A percentile compares a stretch with the other conserved stretches of the same genome.
These are phyloP conservation scores for Stephania japonica DNA, from an alignment of 164 flowering plant genomes.

Conservation along the genomic window DNA sequence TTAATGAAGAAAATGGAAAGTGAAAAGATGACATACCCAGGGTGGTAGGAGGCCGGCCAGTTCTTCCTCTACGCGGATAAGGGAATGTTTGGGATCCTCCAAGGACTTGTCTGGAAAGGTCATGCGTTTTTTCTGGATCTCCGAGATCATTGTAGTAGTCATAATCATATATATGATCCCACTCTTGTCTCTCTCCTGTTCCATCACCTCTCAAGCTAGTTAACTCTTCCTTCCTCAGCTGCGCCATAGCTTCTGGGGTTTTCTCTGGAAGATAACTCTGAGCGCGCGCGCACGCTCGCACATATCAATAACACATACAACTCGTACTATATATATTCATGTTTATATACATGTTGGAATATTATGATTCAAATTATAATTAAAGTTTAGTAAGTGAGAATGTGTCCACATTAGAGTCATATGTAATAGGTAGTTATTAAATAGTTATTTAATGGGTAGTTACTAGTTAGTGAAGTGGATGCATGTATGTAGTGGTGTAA, in stretches of 20 bases:
- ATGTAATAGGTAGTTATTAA: no score
- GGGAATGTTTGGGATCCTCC: slow-evolving; percentile 74
- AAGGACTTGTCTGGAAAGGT: slow-evolving; percentile 49
- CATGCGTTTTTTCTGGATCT: slow-evolving; percentile 47
- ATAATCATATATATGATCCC: slow-evolving; percentile 86
- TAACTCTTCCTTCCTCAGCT: slow-evolving; percentile 61
- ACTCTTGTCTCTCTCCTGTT: slow-evolving; percentile 53
- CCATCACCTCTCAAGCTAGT: slow-evolving; percentile 63
- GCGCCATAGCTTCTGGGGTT: slow-evolving; percentile 49
- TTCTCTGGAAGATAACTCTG: slow-evolving; percentile 70
- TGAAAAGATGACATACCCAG: slow-evolving; percentile 28
- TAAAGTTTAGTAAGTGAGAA: no score
- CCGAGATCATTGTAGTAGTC: slow-evolving; percentile 80
- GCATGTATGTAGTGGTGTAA: no score
- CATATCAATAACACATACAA: no score
- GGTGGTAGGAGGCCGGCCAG: slow-evolving; percentile 51
- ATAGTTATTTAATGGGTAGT: no score
- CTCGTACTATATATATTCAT: no score
- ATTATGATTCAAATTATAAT: no score
- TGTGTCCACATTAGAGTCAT: no score
- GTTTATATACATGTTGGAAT: no score
- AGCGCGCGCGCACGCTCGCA: neutral
- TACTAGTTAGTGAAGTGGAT: no score
- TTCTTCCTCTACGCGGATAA: slow-evolving; percentile 80
- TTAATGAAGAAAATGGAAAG: neutral